These are phyloP conservation scores for Starmerella asiatica DNA, from an alignment of 805 yeast genomes.

Conservation along the genomic window DNA sequence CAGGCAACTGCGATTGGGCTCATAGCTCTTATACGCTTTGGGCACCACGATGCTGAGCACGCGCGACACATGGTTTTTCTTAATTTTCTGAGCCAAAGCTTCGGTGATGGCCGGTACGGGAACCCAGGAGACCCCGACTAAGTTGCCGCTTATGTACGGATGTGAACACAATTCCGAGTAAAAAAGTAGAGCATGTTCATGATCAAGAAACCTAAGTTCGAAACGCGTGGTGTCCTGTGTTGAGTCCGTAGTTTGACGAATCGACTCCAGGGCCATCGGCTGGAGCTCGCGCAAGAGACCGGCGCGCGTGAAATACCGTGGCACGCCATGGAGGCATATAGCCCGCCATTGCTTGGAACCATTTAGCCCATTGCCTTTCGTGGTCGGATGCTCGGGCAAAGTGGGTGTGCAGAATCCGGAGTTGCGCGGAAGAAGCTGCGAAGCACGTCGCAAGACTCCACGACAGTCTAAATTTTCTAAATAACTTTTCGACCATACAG, in stretches of 20 bases:
- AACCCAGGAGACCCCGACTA: conserved; percentile 89
- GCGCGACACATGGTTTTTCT: conserved; percentile 20
- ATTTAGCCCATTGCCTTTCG: too few relatives aligned
- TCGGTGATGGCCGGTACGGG: conserved; percentile 57
- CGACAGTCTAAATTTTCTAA: background rate
- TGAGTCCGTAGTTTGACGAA: background rate
- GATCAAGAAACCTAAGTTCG: conserved; percentile 68
- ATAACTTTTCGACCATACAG: too few relatives aligned
- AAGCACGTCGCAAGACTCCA: background rate
- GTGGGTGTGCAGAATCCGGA: too few relatives aligned
- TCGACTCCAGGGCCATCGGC: conserved; percentile 5
- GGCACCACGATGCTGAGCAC: background rate
- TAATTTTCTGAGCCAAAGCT: conserved; percentile 54
- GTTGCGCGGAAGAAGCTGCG: background rate
- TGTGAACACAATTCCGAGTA: conserved; percentile 87
- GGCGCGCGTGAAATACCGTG: conserved; percentile 63
- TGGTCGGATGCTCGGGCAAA: too few relatives aligned
- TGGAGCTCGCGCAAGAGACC: conserved; percentile 79
- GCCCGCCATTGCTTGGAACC: conserved; percentile 38
- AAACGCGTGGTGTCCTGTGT: background rate
- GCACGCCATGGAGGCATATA: conserved; percentile 79
- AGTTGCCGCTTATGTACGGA: conserved; percentile 66
- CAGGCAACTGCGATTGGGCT: background rate
- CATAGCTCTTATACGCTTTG: background rate
- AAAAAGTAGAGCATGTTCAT: conserved; percentile 74